Evolutionary conservation across 495 filamentous ascomycete species (phyloP).

Genomic region (Copromyces sp.): DNA sequence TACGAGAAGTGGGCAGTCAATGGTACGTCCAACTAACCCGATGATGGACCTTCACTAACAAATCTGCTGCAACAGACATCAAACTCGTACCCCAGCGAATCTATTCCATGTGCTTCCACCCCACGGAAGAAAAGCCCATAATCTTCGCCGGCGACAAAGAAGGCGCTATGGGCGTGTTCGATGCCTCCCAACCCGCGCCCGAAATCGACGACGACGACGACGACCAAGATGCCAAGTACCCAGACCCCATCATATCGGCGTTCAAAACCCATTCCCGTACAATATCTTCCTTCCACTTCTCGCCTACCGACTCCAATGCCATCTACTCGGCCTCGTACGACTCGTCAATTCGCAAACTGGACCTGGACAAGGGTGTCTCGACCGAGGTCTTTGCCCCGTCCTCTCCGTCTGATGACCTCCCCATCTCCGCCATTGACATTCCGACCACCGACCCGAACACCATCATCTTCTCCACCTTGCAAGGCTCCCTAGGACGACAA

Average conservation of each 20-base stretch:
- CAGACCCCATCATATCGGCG: constrained; percentile 67
- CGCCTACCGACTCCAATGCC: constrained; percentile 55
- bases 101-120: constrained; percentile 83
- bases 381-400: constrained; percentile 69
- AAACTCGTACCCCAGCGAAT: constrained; percentile 88
- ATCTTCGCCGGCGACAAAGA: constrained; percentile 96
- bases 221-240: constrained; percentile 40
- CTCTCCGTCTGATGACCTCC: constrained; percentile 56
- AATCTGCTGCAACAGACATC: constrained; percentile 50
- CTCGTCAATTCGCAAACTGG: constrained; percentile 79
- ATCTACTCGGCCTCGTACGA: constrained; percentile 90
- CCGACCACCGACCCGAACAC: constrained; percentile 57
- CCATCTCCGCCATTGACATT: constrained; percentile 75
- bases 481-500: constrained; percentile 67
- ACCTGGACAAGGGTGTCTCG: constrained; percentile 67
- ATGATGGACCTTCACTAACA: neutral
- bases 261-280: constrained; percentile 87
- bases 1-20: constrained; percentile 77
- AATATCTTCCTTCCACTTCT: constrained; percentile 72
- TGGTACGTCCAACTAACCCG: constrained; percentile 35
- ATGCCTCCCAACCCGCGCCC: constrained; percentile 63
- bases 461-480: constrained; percentile 79
- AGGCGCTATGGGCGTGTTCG: constrained; percentile 87
- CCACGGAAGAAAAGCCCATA: constrained; percentile 69
- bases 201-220: constrained; percentile 44